Conservation (phyloP, 2,329 filamentous ascomycete genomes). For the Paramyrothecium roridum region DNA sequence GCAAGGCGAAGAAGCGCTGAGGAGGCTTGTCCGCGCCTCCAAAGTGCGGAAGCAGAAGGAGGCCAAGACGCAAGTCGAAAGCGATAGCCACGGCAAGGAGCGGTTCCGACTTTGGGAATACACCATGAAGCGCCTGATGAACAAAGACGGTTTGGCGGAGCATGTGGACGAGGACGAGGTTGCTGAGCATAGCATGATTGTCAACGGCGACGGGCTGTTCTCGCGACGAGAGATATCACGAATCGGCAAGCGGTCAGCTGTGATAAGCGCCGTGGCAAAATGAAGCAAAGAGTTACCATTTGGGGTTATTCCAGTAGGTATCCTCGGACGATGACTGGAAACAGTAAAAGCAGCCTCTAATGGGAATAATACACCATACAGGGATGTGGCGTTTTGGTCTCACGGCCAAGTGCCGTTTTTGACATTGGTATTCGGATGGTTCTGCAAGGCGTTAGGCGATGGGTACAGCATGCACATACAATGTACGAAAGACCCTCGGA, state of each 20-base stretch:
- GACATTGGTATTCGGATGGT: too few relatives aligned
- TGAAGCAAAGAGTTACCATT: background rate
- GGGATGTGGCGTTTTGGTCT: too few relatives aligned
- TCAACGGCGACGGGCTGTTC: conserved; percentile 53
- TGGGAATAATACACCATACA: too few relatives aligned
- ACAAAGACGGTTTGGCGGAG: conserved; percentile 23
- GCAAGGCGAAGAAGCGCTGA: conserved; percentile 59
- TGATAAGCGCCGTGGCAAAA: background rate
- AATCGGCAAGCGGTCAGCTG: conserved; percentile 36
- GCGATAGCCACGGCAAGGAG: conserved; percentile 48
- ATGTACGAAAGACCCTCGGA: too few relatives aligned
- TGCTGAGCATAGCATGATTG: conserved; percentile 63
- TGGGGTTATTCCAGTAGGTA: too few relatives aligned
- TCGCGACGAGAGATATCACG: conserved; percentile 52
- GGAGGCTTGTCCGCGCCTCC: conserved; percentile 56
- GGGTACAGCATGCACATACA: too few relatives aligned
- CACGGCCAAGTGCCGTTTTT: too few relatives aligned
- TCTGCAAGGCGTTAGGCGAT: too few relatives aligned
- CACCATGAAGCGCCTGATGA: conserved; percentile 56
- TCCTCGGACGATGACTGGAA: too few relatives aligned
- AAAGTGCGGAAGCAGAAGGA: conserved; percentile 65
- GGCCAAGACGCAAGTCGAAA: conserved; percentile 53
- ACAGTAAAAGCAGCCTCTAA: too few relatives aligned
- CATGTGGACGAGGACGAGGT: conserved; percentile 44
- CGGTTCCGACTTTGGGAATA: conserved; percentile 59